phyloP scores from a whole-genome alignment of 2,329 filamentous ascomycete species.

The Coleophoma crateriformis region DNA sequence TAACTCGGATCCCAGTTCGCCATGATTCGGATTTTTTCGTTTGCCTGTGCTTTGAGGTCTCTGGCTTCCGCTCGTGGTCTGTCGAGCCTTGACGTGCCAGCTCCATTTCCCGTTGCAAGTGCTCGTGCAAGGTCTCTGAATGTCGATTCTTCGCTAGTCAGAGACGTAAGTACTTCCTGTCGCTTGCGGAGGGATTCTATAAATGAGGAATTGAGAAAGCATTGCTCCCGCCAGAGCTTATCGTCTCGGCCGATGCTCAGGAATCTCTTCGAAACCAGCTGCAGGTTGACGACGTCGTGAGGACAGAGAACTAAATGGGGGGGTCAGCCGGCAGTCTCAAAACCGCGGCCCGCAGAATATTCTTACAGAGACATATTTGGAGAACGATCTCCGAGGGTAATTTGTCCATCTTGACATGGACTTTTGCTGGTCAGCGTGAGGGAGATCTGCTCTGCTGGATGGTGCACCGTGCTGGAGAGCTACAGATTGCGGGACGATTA shows the following conservation, averaged over 20 bases:
- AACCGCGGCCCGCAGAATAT: constrained; percentile 15
- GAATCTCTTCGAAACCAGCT: constrained; percentile 63
- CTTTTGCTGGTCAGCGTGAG: too few relatives aligned
- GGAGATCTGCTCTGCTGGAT: too few relatives aligned
- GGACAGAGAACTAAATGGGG: constrained; percentile 54
- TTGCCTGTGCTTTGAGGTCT: constrained; percentile 18
- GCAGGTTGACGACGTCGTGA: constrained; percentile 59
- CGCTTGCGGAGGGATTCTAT: constrained; percentile 55
- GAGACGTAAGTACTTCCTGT: constrained; percentile 33
- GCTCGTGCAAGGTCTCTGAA: constrained; percentile 25
- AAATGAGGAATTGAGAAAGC: constrained; percentile 65
- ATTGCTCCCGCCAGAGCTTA: constrained; percentile 69
- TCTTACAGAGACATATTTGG: constrained; percentile 5
- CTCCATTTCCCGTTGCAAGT: constrained; percentile 21
- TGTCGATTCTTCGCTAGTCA: constrained; percentile 32
- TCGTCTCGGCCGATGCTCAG: constrained; percentile 66
- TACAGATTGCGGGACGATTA: too few relatives aligned
- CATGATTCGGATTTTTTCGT: constrained; percentile 50
- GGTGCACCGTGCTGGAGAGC: too few relatives aligned
- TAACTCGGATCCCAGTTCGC: constrained; percentile 82
- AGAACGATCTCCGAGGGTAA: constrained; percentile 25
- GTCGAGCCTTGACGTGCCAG: constrained; percentile 18
- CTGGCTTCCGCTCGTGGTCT: constrained; percentile 13
- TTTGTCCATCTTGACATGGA: constrained; percentile 11
- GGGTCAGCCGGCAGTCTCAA: neutral